These are phyloP conservation scores for Pyrus bretschneideri DNA, from an alignment of 306 rosid species.

Conservation along the genomic window DNA sequence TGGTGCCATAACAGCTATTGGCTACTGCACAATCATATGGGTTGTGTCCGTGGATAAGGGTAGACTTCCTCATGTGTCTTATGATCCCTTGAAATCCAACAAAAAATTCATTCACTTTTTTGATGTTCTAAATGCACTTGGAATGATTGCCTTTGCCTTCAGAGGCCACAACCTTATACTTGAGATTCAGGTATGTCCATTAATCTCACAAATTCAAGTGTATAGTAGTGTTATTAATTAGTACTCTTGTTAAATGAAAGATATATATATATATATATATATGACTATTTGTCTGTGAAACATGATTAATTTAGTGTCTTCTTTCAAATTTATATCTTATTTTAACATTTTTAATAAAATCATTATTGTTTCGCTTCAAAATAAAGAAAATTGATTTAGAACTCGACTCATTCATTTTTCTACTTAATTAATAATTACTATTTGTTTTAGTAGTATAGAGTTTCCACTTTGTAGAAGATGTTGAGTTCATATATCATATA, in stretches of 20 bases:
- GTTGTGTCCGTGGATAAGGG: constrained; percentile 33
- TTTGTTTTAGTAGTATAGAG: no score
- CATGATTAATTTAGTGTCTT: no score
- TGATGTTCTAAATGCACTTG: constrained; percentile 35
- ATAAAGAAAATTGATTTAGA: background rate
- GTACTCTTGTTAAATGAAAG: background rate
- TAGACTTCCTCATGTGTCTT: constrained; percentile 22
- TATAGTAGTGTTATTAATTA: background rate
- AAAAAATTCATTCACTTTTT: constrained; percentile 12
- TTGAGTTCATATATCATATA: background rate
- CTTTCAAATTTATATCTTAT: no score
- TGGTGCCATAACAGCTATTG: constrained; percentile 36
- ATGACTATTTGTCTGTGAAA: no score
- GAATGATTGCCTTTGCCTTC: constrained; percentile 43
- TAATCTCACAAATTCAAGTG: background rate
- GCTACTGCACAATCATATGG: constrained; percentile 38
- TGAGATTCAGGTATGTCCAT: constrained; percentile 38
- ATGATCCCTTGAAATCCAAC: constrained; percentile 7
- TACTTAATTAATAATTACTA: no score
- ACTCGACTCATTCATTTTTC: no score
- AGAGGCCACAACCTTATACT: constrained; percentile 51
- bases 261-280: no score
- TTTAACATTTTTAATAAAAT: no score
- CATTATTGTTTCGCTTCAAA: no score
- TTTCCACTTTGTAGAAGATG: background rate